Percentiles rank a stretch among this genome's conserved stretches.
phyloP scores from a whole-genome alignment of 1,284 basidiomycete genomes.

The Golubevia sp. region DNA sequence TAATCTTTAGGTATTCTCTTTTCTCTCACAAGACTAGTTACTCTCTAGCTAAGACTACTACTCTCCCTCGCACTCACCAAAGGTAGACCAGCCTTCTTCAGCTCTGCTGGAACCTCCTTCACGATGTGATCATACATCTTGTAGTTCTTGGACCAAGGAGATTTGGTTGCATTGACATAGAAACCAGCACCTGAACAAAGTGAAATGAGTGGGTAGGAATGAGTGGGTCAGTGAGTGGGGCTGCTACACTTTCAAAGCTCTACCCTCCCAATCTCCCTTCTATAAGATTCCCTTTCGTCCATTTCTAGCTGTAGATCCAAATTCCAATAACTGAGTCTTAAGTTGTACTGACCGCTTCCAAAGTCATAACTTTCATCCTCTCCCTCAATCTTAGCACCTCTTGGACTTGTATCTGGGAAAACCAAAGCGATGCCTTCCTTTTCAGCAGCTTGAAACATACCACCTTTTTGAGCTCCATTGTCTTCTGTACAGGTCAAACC shows the following conservation, averaged over 20 bases:
- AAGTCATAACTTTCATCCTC: conserved; percentile 78
- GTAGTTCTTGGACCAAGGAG: conserved; percentile 46
- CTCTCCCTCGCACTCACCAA: no score
- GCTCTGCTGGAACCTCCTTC: conserved; percentile 33
- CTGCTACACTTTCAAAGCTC: no score
- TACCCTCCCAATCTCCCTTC: no score
- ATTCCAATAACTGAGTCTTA: no score
- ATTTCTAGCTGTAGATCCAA: no score
- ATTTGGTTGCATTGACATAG: conserved; percentile 54
- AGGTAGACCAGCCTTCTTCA: conserved; percentile 24
- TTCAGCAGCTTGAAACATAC: conserved; percentile 42
- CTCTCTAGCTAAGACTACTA: no score
- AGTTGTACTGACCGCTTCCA: conserved; percentile 37
- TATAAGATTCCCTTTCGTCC: no score
- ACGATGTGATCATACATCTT: conserved; percentile 50
- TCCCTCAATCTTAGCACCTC: conserved; percentile 85
- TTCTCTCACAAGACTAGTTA: not conserved
- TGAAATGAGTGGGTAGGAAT: conserved; percentile 2
- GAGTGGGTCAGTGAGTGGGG: no score
- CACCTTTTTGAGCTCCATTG: conserved; percentile 69
- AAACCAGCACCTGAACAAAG: conserved; percentile 37
- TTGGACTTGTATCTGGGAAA: conserved; percentile 93
- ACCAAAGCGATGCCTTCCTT: conserved; percentile 77
- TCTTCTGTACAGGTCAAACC: conserved; percentile 96
- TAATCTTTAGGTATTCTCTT: not conserved